A percentile compares a stretch with the other conserved stretches of the same genome.
Conservation (phyloP, 805 yeast genomes). For the Myxozyma neotropica region DNA sequence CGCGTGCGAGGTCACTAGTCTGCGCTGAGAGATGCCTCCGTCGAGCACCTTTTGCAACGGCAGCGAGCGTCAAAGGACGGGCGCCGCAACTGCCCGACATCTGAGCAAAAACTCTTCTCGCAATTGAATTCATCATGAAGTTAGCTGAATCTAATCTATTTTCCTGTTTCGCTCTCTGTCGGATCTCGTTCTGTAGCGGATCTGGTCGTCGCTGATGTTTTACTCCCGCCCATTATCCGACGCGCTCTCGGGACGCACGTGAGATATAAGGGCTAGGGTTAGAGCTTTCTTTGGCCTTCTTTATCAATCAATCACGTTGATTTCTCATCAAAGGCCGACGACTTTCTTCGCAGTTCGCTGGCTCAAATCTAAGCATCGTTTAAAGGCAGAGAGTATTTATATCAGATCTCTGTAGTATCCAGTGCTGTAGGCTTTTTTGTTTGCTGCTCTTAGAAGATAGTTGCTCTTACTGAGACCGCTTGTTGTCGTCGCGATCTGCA, state of each 20-base stretch:
- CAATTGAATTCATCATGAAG: background rate
- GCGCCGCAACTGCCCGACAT: background rate
- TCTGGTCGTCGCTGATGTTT: no score
- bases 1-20: conserved; percentile 10
- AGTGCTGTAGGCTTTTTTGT: no score
- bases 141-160: background rate
- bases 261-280: background rate
- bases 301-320: background rate
- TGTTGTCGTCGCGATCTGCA: no score
- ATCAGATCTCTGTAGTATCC: no score
- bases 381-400: background rate
- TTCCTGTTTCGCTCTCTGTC: no score
- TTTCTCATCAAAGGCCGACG: conserved; percentile 1
- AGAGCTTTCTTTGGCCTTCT: background rate
- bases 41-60: background rate
- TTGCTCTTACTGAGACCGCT: no score
- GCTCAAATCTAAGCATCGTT: background rate
- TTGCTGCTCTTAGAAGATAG: no score
- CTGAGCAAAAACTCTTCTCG: background rate
- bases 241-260: background rate
- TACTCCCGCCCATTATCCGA: background rate
- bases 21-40: conserved; percentile 1
- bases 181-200: no score
- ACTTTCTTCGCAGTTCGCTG: background rate
- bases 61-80: no score